Base-by-base conservation (phyloP, 2,329 filamentous ascomycete genomes). In the Thielaviopsis ethacetica region DNA sequence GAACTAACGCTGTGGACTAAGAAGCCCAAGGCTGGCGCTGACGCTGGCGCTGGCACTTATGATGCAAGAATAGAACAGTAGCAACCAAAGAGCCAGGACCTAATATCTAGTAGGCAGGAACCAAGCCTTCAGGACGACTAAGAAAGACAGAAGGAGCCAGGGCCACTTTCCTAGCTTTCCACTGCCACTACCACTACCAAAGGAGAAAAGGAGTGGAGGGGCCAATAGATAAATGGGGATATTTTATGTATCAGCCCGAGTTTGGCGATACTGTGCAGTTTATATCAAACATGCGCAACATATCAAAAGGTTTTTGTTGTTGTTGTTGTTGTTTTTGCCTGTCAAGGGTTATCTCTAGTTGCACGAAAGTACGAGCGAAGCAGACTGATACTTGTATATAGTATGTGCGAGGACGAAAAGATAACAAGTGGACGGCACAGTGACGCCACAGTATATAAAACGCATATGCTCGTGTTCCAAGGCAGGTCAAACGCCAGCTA, bases 141-240 rank as follows among this genome's bases (percentile, higher is more conserved):
- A 53, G 56, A 50, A 58, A 53, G 49, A 53, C 26, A 50, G 49
- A 58, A 34, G 49, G 50, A 53, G 49, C 47, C 55, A 51, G 30
- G 30, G 56, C 56, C 56, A 57, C 13, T 44, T 17, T 15, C 38
- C 15, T 17, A 44, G 13, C 34, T 13, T 13, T 41, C 15, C 34
- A 52, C 17, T 41, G 44, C 55, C 47, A 50, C 55, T 51, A 50
- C 49, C 49, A 44, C 44, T 34, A 17, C 3, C 13, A 44, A 15
- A 44, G 38, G 38, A 44, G 6, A 44, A 44, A 44, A 44, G 38
- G 38, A 44, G 38, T 44, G 38, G 38, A 44, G 38, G 13, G 13
- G 49, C 49, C 24, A 53, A 41, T 53, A 47, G 56, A 27, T 53
- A 53, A 53, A 58, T 53, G 51, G 27, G 6, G 3, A 41, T 5